Conservation (phyloP, 2,329 filamentous ascomycete genomes). For the Fusarium sp. region DNA sequence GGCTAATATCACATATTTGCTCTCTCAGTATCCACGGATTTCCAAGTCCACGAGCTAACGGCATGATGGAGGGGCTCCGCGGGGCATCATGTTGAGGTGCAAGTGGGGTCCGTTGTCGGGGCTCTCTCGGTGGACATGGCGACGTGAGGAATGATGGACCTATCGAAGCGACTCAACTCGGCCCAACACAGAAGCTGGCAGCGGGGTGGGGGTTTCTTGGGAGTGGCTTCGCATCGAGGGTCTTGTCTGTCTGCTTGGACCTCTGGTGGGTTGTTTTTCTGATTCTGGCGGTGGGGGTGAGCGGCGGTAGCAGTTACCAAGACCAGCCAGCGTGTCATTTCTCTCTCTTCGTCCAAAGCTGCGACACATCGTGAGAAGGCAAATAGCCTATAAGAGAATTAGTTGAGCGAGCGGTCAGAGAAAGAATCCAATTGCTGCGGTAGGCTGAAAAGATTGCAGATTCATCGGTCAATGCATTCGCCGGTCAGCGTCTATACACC, state of each 20-base stretch:
- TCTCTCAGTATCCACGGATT: conserved; percentile 28
- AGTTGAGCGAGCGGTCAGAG: neutral
- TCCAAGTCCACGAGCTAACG: conserved; percentile 35
- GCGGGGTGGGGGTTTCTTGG: conserved; percentile 23
- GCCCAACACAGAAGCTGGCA: conserved; percentile 7
- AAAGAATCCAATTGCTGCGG: neutral
- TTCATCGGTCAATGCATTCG: neutral
- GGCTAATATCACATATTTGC: neutral
- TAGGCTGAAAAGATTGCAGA: neutral
- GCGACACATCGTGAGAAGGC: conserved; percentile 16
- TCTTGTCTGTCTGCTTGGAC: conserved; percentile 24
- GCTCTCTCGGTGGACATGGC: conserved; percentile 33
- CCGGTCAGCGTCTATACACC: neutral
- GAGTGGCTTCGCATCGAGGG: neutral
- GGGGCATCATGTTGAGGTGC: conserved; percentile 14
- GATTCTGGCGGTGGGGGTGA: conserved; percentile 17
- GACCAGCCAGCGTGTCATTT: conserved; percentile 23
- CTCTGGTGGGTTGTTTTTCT: conserved; percentile 8
- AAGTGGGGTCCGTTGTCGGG: conserved; percentile 17
- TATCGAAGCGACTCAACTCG: conserved; percentile 32
- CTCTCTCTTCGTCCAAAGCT: conserved; percentile 5
- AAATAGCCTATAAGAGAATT: conserved; percentile 7
- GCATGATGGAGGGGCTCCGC: conserved; percentile 37
- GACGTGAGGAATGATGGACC: conserved; percentile 22
- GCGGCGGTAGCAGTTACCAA: conserved; percentile 32